phyloP scores from a whole-genome alignment of 306 rosid species.

The Sicyos edulis region DNA sequence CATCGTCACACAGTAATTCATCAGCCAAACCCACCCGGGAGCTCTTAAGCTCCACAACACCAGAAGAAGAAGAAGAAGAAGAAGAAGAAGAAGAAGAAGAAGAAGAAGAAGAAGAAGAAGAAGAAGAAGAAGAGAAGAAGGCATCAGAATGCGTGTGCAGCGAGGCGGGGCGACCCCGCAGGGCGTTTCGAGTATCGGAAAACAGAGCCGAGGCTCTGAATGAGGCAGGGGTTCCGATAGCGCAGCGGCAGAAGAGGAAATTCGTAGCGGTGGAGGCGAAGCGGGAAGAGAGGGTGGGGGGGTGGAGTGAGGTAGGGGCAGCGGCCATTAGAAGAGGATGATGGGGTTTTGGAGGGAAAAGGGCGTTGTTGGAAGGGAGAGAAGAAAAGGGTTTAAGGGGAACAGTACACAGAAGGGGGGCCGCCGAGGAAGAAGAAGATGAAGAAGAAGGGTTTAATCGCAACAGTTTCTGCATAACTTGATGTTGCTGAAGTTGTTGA shows the following conservation, averaged over 20 bases:
- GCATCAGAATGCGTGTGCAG: slow-evolving; percentile 32
- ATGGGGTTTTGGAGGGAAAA: background rate
- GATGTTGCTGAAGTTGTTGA: slow-evolving; percentile 9
- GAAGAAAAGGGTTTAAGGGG: slow-evolving; percentile 25
- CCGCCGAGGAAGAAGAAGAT: slow-evolving; percentile 23
- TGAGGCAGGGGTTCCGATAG: slow-evolving; percentile 19
- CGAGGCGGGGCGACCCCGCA: slow-evolving; percentile 31
- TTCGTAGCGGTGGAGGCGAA: slow-evolving; percentile 23
- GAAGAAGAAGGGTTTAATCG: slow-evolving; percentile 35
- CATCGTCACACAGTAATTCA: slow-evolving; percentile 10
- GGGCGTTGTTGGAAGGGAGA: slow-evolving; percentile 8
- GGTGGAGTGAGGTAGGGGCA: slow-evolving; percentile 25
- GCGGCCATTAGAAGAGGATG: slow-evolving; percentile 28
- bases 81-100: background rate
- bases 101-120: slow-evolving; percentile 11
- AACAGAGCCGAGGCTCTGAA: slow-evolving; percentile 41
- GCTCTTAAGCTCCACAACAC: slow-evolving; percentile 21
- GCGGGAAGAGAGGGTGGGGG: slow-evolving; percentile 16
- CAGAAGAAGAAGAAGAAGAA: slow-evolving; percentile 16
- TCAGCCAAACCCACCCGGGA: slow-evolving; percentile 21
- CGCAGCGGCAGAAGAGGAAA: slow-evolving; percentile 33
- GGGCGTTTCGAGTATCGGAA: slow-evolving; percentile 30
- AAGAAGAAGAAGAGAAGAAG: slow-evolving; percentile 13
- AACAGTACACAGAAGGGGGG: slow-evolving; percentile 36
- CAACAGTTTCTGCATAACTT: slow-evolving; percentile 66